Percentiles rank a stretch among this genome's conserved stretches.
Conservation (phyloP, 2,329 filamentous ascomycete genomes). For the Colletotrichum endophyticum region DNA sequence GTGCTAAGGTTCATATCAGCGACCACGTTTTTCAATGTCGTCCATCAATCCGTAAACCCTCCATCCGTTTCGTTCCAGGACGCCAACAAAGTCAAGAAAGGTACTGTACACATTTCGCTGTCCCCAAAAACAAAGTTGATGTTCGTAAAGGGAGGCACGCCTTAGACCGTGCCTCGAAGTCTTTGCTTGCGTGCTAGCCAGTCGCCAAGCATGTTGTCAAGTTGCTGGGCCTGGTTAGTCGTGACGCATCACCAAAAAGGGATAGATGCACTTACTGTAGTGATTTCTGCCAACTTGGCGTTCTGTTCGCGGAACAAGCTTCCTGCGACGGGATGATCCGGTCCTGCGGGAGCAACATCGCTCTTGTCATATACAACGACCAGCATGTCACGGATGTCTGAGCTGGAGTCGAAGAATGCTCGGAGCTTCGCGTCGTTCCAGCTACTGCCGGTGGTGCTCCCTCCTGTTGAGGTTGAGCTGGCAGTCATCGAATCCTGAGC, state of each 20-base stretch:
- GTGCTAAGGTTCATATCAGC: conserved; percentile 26
- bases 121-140: conserved; percentile 16
- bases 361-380: conserved; percentile 93
- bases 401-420: conserved; percentile 88
- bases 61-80: conserved; percentile 11
- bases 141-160: neutral
- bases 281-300: conserved; percentile 84
- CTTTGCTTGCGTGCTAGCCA: conserved; percentile 78
- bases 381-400: conserved; percentile 87
- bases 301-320: conserved; percentile 87
- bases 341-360: conserved; percentile 76
- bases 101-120: conserved; percentile 16
- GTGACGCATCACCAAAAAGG: neutral
- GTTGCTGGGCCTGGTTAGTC: conserved; percentile 56
- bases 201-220: conserved; percentile 85
- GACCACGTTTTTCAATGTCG: conserved; percentile 18
- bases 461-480: conserved; percentile 47
- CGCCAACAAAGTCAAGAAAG: conserved; percentile 16
- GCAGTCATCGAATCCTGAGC: conserved; percentile 55
- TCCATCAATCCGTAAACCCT: conserved; percentile 19
- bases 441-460: conserved; percentile 57
- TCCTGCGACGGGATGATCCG: conserved; percentile 85
- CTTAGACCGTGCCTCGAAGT: conserved; percentile 54
- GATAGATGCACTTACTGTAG: conserved; percentile 59
- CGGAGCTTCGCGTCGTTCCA: conserved; percentile 90